These are phyloP conservation scores for Malus hybrid DNA, from an alignment of 331 rosid species.

Conservation along the genomic window DNA sequence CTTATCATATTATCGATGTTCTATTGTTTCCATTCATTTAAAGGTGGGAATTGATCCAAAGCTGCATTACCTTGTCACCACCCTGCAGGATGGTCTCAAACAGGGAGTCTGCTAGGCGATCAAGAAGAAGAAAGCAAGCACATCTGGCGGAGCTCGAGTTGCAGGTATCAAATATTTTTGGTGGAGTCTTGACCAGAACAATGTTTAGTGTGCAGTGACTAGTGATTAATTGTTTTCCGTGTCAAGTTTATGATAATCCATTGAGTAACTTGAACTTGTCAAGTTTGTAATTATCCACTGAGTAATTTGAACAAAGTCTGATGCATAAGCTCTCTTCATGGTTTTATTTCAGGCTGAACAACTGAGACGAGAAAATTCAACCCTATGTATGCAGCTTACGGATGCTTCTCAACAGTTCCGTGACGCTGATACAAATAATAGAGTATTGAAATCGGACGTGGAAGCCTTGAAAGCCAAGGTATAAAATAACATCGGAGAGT, in stretches of 20 bases:
- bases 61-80: background rate
- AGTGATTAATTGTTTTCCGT: background rate
- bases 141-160: slow-evolving; percentile 57
- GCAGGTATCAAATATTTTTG: slow-evolving; percentile 41
- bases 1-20: too few species aligned
- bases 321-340: background rate
- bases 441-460: slow-evolving; percentile 73
- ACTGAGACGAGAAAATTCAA: slow-evolving; percentile 54
- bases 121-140: slow-evolving; percentile 78
- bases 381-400: slow-evolving; percentile 43
- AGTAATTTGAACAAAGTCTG: background rate
- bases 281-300: too few species aligned
- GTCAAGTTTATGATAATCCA: background rate
- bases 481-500: background rate
- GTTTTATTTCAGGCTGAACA: slow-evolving; percentile 45
- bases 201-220: background rate
- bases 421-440: slow-evolving; percentile 70
- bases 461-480: slow-evolving; percentile 98
- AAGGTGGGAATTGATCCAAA: background rate
- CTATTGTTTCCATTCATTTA: too few species aligned
- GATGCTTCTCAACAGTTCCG: slow-evolving; percentile 57
- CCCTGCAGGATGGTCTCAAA: slow-evolving; percentile 66
- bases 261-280: background rate
- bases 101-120: slow-evolving; percentile 81
- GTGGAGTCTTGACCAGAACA: background rate